Evolutionary conservation across 371 early-diverging fungal species (phyloP).

Genomic region (Saksenaea oblongispora): DNA sequence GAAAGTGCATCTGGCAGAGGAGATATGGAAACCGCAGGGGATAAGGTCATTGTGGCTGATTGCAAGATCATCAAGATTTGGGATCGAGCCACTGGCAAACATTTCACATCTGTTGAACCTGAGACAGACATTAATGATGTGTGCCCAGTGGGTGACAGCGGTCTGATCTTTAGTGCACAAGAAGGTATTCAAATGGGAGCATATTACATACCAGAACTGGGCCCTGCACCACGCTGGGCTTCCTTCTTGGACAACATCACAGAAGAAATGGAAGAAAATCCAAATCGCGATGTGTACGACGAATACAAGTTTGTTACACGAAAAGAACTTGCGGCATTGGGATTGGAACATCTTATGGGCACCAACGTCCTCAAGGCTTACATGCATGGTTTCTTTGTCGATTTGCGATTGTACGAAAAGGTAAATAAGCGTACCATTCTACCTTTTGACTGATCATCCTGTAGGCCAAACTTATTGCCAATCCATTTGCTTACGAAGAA

Average conservation of each 20-base stretch:
- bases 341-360: conserved; percentile 92
- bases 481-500: conserved; percentile 97
- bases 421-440: conserved; percentile 12
- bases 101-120: conserved; percentile 92
- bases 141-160: conserved; percentile 80
- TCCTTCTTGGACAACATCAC: conserved; percentile 97
- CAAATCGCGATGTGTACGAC: conserved; percentile 86
- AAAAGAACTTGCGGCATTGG: conserved; percentile 85
- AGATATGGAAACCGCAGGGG: conserved; percentile 40
- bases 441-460: not conserved
- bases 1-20: conserved; percentile 53
- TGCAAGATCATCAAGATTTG: conserved; percentile 92
- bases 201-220: conserved; percentile 91
- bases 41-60: conserved; percentile 88
- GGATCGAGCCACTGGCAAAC: conserved; percentile 79
- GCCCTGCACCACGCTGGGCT: conserved; percentile 97
- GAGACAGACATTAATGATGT: conserved; percentile 94
- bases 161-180: conserved; percentile 92
- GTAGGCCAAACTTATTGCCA: conserved; percentile 88
- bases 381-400: conserved; percentile 99
- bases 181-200: conserved; percentile 94
- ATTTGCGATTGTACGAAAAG: conserved; percentile 93
- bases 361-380: conserved; percentile 94
- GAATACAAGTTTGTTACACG: conserved; percentile 97
- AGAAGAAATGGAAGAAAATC: conserved; percentile 96